Base-by-base conservation (phyloP, 768 basidiomycete species). In the Russula brevipes region DNA sequence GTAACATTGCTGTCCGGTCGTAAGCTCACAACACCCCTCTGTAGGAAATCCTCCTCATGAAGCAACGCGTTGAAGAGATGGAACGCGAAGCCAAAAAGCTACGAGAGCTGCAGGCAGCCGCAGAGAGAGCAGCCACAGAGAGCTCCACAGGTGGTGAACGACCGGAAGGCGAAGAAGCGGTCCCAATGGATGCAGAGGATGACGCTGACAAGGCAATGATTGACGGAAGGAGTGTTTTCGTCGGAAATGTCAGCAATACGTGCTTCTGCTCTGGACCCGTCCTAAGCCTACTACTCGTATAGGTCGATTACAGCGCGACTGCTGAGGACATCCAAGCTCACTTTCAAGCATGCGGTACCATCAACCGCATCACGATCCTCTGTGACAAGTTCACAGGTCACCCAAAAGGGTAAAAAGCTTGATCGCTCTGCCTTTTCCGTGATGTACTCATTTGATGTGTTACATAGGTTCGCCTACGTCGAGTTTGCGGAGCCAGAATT, bases 301-400 rank as follows among this genome's bases (percentile, higher is more conserved):
- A 99, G 97, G 97, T 99, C 61, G 97, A 99, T 79, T 99, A 98
- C 74, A 82, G 86, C 57, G 89, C 96, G 11, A 97, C 97, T 16
- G 97, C 97, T 17, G 97, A 98, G 76, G 97, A 99, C 73, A 94
- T 99, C 54, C 97, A 98, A 78, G 85, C 81, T 17, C 96, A 98
- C 74, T 99, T 99, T 78, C 91, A 94, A 73, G 88, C 95, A 16
- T 98, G 95, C 72, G 97, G 97, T 6, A 93, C 91, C 16, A 99
- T 99, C 76, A 99, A 99, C 78, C 86, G 97, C 70, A 94, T 99
- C 47, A 99, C 97, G 0, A 99, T 99, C 71, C 86, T 99, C 35
- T 98, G 96, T 75, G 97, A 99, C 83, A 98, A 98, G 78, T 98
- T 96, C 76, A 98, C 96, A 30, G 97, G 97, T 53, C 95, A 98